Base-by-base conservation (phyloP, 768 basidiomycete species). In the Panaeolus cyanescens region DNA sequence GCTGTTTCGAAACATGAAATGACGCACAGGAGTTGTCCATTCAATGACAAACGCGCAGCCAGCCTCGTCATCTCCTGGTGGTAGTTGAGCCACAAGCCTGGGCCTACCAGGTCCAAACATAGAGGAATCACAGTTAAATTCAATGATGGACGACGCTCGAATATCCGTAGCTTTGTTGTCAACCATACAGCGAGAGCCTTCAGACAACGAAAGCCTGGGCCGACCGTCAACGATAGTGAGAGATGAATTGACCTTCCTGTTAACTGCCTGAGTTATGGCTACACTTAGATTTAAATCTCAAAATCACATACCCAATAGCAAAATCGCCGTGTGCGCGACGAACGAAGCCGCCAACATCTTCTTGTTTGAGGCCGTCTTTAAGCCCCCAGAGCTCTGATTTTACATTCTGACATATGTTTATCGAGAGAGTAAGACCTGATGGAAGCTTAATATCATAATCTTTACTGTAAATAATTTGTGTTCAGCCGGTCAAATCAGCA, bases 21-120 rank as follows among this genome's bases (percentile, higher is more conserved):
- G 5, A 72, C 84, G 67, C 65, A 94, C 93, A 66, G 86, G 86
- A 4, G 91, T 94, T 59, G 82, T 79, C 94, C 94, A 96, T 76
- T 95, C 92, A 36, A 96, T 74, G 60, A 90, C 84, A 70, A 88
- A 95, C 12, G 86, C 83, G 71, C 94, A 96, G n/a, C 85, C 85
- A 28, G 69, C 69, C 8, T 88, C 83, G 32, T 89, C 86, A 15
- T 84, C 82, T 8, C 77, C 76, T 7, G 86, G 85, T 4, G 91
- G 91, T 22, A 93, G 83, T 54, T 90, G 86, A 1, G 85, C 87
- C 2, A 93, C 72, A 4, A 95, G 79, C 17, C 76, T 69, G 9
- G 83, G 81, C 64, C 63, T 69, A 65, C 90, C 90, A 55, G 75
- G 72, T 5, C 83, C 81, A 66, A 83, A 86, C 6, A 87, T 83